Percentiles rank a stretch among this genome's conserved stretches.
Evolutionary conservation across 768 basidiomycete species (phyloP).

Genomic region (Termitomyces sp.): DNA sequence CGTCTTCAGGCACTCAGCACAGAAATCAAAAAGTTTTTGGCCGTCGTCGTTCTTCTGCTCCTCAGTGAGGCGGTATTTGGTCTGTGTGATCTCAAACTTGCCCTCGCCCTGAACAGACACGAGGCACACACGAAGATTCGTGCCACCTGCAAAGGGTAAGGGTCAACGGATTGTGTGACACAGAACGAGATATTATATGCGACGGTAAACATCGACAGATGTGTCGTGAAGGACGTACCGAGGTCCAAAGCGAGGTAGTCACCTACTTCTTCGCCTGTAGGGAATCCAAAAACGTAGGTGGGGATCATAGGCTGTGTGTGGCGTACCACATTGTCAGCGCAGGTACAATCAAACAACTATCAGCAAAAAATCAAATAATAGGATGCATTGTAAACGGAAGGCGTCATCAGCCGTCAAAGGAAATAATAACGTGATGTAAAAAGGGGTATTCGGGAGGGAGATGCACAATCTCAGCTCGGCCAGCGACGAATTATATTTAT

Average conservation of each 20-base stretch:
- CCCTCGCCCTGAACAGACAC: constrained; percentile 89
- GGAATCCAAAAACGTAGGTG: constrained; percentile 95
- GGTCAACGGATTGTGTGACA: not conserved
- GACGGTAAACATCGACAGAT: not conserved
- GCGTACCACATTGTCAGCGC: constrained; percentile 4
- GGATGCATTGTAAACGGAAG: not conserved
- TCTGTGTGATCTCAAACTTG: constrained; percentile 96
- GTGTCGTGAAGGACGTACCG: constrained; percentile 36
- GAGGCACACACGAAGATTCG: constrained; percentile 97
- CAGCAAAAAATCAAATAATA: not conserved
- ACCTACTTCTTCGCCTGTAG: constrained; percentile 82
- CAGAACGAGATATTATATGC: not conserved
- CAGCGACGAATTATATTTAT: not conserved
- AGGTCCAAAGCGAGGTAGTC: constrained; percentile 89
- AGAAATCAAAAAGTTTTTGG: constrained; percentile 93
- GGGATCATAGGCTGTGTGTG: constrained; percentile 88
- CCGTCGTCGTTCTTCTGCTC: constrained; percentile 99
- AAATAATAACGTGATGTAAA: not conserved
- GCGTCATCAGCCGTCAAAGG: not conserved
- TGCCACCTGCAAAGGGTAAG: constrained; percentile 56
- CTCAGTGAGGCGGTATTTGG: constrained; percentile 94
- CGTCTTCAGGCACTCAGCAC: constrained; percentile 85
- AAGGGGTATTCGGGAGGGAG: not conserved
- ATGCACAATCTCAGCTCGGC: not conserved
- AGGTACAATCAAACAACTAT: not conserved